phyloP scores from a whole-genome alignment of 805 yeast species.

The Sugiyamaella mastotermitis region DNA sequence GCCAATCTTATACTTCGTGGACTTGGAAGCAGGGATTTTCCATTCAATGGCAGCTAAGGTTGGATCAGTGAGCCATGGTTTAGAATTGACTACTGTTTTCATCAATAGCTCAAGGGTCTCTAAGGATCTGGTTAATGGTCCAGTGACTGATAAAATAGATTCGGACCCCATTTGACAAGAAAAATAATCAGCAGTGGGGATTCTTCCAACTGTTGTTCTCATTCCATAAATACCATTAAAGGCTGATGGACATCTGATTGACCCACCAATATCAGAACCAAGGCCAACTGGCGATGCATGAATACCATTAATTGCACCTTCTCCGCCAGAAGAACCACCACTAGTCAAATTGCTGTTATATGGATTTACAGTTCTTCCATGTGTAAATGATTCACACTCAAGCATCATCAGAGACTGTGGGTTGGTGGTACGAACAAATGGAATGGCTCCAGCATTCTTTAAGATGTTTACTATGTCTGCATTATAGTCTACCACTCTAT shows the following conservation, averaged over 20 bases:
- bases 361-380: slow-evolving; percentile 44
- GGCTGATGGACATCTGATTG: slow-evolving; percentile 44
- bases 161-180: slow-evolving; percentile 33
- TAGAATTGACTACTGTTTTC: slow-evolving; percentile 33
- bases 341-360: slow-evolving; percentile 38
- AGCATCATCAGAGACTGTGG: slow-evolving; percentile 47
- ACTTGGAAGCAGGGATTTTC: too few relatives aligned
- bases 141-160: slow-evolving; percentile 39
- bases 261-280: slow-evolving; percentile 52
- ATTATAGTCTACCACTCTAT: slow-evolving; percentile 40
- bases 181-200: slow-evolving; percentile 8
- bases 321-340: slow-evolving; percentile 57
- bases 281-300: slow-evolving; percentile 46
- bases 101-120: slow-evolving; percentile 36
- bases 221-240: slow-evolving; percentile 44
- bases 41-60: slow-evolving; percentile 47
- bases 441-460: slow-evolving; percentile 44
- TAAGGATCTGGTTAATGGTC: slow-evolving; percentile 40
- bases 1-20: too few relatives aligned
- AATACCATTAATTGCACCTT: slow-evolving; percentile 41
- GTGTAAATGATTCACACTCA: slow-evolving; percentile 39
- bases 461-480: slow-evolving; percentile 37
- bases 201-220: slow-evolving; percentile 37
- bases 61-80: slow-evolving; percentile 48
- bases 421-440: slow-evolving; percentile 48